phyloP scores from a whole-genome alignment of 176 grass and related monocot genomes.

The Aegilops sharonensis region DNA sequence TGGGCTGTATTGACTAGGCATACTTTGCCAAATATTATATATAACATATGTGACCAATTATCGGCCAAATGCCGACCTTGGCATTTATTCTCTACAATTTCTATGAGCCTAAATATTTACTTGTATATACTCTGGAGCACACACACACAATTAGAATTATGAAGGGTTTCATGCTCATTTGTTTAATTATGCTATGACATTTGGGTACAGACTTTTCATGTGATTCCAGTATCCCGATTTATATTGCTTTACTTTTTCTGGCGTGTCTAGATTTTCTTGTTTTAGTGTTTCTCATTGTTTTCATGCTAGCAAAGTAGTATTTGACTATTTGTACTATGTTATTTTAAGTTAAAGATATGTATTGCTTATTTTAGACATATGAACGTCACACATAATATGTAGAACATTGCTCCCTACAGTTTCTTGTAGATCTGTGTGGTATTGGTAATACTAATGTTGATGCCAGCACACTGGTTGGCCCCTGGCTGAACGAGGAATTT shows the following conservation, averaged over 20 bases:
- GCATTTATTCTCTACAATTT: too few relatives aligned
- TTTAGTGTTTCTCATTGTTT: background rate
- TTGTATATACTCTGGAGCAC: too few relatives aligned
- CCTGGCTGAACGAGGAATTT: too few relatives aligned
- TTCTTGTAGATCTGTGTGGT: background rate
- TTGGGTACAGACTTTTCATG: background rate
- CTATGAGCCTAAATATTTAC: too few relatives aligned
- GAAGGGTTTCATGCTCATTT: too few relatives aligned
- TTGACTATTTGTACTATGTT: background rate
- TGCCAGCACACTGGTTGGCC: too few relatives aligned
- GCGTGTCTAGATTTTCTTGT: background rate
- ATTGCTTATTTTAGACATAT: background rate
- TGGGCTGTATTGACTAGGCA: too few relatives aligned
- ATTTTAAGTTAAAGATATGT: background rate
- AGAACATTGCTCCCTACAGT: background rate
- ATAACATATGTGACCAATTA: too few relatives aligned
- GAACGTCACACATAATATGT: background rate
- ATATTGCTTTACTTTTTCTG: background rate
- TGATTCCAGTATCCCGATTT: background rate
- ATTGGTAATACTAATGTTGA: background rate
- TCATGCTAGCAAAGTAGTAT: background rate
- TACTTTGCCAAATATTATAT: too few relatives aligned
- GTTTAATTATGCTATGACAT: too few relatives aligned
- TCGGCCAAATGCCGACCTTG: too few relatives aligned
- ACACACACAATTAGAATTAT: too few relatives aligned